Evolutionary conservation across 345 rosid genomes (phyloP).

Genomic region (Physaria fendleri): DNA sequence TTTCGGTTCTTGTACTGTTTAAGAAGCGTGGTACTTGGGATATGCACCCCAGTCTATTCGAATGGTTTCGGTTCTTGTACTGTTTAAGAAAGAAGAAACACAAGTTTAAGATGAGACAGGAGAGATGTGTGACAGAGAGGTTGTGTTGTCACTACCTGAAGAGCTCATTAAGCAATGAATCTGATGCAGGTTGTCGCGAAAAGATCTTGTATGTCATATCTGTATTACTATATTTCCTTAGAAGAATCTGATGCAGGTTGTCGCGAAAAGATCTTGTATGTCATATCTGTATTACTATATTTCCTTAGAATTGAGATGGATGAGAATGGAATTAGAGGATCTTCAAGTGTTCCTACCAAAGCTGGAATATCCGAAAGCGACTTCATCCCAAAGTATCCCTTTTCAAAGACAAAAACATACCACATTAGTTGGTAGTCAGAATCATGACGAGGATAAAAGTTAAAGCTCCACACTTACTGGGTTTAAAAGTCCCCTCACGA

Average conservation of each 20-base stretch:
- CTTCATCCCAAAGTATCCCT: conserved; percentile 75
- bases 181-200: conserved; percentile 54
- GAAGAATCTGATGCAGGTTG: conserved; percentile 48
- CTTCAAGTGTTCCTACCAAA: conserved; percentile 80
- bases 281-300: conserved; percentile 44
- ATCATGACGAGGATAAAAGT: not conserved
- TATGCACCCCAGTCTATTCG: conserved; percentile 93
- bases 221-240: conserved; percentile 38
- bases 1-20: conserved; percentile 55
- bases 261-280: conserved; percentile 79
- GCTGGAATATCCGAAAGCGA: conserved; percentile 56
- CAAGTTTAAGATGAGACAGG: not conserved
- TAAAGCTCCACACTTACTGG: conserved; percentile 49
- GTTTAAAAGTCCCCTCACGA: conserved; percentile 78
- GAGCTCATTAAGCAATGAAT: conserved; percentile 63
- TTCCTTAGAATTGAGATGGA: conserved; percentile 67
- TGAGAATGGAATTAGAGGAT: conserved; percentile 70
- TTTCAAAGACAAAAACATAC: conserved; percentile 19
- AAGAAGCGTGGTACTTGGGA: conserved; percentile 61
- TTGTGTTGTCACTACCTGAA: conserved; percentile 48
- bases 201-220: conserved; percentile 76
- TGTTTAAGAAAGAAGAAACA: conserved; percentile 15
- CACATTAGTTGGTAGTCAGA: not conserved
- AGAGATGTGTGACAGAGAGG: not conserved
- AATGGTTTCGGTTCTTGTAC: conserved; percentile 57